Conservation (phyloP, 208 protist species). For the Naegleria gruberi region DNA sequence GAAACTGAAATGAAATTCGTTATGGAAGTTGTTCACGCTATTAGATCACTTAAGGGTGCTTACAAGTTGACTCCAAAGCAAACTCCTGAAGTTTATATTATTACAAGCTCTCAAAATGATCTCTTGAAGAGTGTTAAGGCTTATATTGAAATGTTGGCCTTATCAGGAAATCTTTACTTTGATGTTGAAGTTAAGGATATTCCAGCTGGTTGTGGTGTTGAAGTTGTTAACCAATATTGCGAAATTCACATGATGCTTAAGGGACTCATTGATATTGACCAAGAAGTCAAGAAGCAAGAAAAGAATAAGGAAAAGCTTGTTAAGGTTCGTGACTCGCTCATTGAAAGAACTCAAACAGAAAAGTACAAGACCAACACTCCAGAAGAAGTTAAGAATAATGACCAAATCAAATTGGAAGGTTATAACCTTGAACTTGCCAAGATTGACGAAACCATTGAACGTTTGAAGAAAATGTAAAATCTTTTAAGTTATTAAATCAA, state of each 20-base stretch:
- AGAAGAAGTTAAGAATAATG: slow-evolving; percentile 63
- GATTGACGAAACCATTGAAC: background rate
- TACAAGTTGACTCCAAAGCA: slow-evolving; percentile 78
- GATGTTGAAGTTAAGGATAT: slow-evolving; percentile 53
- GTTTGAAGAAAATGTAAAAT: slow-evolving; percentile 9
- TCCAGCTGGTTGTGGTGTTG: slow-evolving; percentile 60
- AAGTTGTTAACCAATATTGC: slow-evolving; percentile 62
- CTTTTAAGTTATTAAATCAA: background rate
- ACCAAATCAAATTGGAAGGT: slow-evolving; percentile 44
- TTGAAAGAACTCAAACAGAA: slow-evolving; percentile 72
- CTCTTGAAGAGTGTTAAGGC: slow-evolving; percentile 48
- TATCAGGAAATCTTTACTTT: slow-evolving; percentile 61
- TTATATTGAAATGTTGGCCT: slow-evolving; percentile 63
- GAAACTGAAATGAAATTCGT: slow-evolving; percentile 70
- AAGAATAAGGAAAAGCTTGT: slow-evolving; percentile 33
- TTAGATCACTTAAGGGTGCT: slow-evolving; percentile 72
- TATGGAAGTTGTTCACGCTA: slow-evolving; percentile 65
- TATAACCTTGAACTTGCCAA: background rate
- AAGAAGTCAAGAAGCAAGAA: slow-evolving; percentile 21
- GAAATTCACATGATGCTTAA: slow-evolving; percentile 73
- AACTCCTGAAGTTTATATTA: slow-evolving; percentile 65
- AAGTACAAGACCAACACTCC: slow-evolving; percentile 80
- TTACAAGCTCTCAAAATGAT: slow-evolving; percentile 44
- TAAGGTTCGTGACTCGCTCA: slow-evolving; percentile 65
- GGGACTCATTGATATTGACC: slow-evolving; percentile 68